Conservation (phyloP, 345 rosid species). For the Draba incana region DNA sequence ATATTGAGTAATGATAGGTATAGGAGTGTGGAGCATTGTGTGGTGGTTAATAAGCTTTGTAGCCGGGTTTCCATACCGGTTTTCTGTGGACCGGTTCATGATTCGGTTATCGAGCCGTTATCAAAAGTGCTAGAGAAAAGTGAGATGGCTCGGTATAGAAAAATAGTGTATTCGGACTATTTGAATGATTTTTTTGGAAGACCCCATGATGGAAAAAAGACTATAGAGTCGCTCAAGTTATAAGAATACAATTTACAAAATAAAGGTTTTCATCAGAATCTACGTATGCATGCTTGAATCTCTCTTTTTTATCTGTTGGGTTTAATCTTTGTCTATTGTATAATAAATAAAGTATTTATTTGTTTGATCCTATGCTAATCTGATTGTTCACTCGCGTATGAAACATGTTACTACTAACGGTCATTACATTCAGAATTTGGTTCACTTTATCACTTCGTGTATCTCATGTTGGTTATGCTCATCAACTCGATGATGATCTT, state of each 20-base stretch:
- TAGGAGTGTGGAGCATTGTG: conserved; percentile 44
- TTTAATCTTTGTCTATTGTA: neutral
- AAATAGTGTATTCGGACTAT: conserved; percentile 40
- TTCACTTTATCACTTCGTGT: too few relatives aligned
- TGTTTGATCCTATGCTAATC: neutral
- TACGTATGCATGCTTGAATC: neutral
- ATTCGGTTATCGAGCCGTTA: conserved; percentile 39
- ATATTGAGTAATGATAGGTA: conserved; percentile 43
- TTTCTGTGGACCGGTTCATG: conserved; percentile 38
- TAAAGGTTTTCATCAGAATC: neutral
- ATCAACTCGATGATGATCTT: too few relatives aligned
- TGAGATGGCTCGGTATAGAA: conserved; percentile 35
- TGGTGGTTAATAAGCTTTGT: conserved; percentile 24
- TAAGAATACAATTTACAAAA: neutral
- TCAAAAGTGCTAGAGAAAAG: conserved; percentile 32
- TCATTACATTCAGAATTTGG: too few relatives aligned
- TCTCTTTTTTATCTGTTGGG: neutral
- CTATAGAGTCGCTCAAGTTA: conserved; percentile 31
- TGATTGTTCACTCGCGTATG: too few relatives aligned
- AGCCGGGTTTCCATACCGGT: conserved; percentile 46
- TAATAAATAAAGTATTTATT: neutral
- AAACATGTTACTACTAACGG: too few relatives aligned
- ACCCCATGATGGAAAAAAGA: conserved; percentile 42
- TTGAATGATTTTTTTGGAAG: conserved; percentile 33
- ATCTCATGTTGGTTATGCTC: too few relatives aligned